phyloP scores from a whole-genome alignment of 2,329 filamentous ascomycete species.

The Coniella lustricola region DNA sequence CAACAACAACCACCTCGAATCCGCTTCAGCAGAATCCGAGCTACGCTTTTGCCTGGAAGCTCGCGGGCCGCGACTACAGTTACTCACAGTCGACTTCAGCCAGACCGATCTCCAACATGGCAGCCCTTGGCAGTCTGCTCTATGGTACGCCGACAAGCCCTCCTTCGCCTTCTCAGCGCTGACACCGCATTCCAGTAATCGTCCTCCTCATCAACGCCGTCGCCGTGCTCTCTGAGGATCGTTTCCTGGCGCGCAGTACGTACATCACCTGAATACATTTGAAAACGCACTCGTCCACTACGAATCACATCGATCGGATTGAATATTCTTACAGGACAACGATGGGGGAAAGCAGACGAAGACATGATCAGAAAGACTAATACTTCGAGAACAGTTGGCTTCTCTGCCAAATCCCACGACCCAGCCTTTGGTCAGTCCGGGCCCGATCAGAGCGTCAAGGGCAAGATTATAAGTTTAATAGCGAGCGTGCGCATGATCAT shows the following conservation, averaged over 20 bases:
- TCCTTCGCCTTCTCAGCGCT: slow-evolving; percentile 7
- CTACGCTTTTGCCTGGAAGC: too few relatives aligned
- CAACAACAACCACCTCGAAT: neutral
- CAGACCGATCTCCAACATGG: too few relatives aligned
- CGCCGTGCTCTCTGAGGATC: slow-evolving; percentile 88
- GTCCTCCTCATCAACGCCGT: slow-evolving; percentile 90
- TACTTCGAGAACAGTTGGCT: slow-evolving; percentile 62
- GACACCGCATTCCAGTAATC: slow-evolving; percentile 46
- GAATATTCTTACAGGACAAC: neutral
- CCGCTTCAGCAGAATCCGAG: too few relatives aligned
- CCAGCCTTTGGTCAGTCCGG: slow-evolving; percentile 65
- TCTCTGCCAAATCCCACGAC: slow-evolving; percentile 63
- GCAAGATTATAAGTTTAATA: slow-evolving; percentile 82
- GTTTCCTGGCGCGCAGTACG: slow-evolving; percentile 80
- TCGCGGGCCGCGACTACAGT: too few relatives aligned
- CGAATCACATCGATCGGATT: neutral
- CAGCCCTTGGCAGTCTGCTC: slow-evolving; percentile 65
- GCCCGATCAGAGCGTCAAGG: slow-evolving; percentile 72
- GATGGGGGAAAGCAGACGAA: neutral
- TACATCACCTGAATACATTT: slow-evolving; percentile 6
- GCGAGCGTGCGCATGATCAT: slow-evolving; percentile 85
- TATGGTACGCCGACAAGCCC: slow-evolving; percentile 48
- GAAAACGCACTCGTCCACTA: neutral
- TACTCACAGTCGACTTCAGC: too few relatives aligned
- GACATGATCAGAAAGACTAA: slow-evolving; percentile 19